Evolutionary conservation across 768 basidiomycete species (phyloP), one percentile per base, ranked within the genome.

Genomic region (Pisolithus sp.): DNA sequence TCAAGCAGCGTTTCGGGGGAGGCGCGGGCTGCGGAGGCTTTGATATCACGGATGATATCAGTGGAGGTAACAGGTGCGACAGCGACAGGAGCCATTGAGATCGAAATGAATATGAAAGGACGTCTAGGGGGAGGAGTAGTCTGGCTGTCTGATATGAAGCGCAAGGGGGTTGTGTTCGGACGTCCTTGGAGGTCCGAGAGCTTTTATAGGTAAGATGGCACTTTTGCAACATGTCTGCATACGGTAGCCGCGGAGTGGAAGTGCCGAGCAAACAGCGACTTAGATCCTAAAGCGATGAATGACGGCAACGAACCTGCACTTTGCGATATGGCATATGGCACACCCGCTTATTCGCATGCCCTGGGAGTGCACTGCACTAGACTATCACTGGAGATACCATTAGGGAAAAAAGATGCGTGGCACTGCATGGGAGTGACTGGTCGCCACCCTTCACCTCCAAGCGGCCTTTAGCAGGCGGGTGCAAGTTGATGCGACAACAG

Each of bases 181-280:
- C 44, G 43, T 53, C 53, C 46, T 52, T 20, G 43, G 41, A 50
- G 20, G n/a, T 31, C 43, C 52, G 51, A 34, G 34, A 24, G 50
- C 46, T 52, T 62, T 58, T 65, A 67, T 65, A 66, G 43, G 18
- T 26, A 20, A n/a, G 34, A 48, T 36, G 18, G 1, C 7, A 21
- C 13, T 24, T 43, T 6, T 10, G 34, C 34, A 34, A 15, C 34
- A 15, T 34, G 34, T 34, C 18, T 18, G 23, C 20, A 26, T 42
- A 49, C 49, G 44, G 51, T 42, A 30, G 24, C 21, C 1, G 48
- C 21, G 9, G 38, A 5, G 34, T 37, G 24, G 26, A 18, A n/a
- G 26, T 43, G 38, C 47, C 39, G 46, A 49, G 42, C 15, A 47
- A 46, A 48, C 34, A 20, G 17, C 43, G 38, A 49, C 30, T 57